Base-by-base conservation (phyloP, 208 protist species). In the Herpetomonas samuelpessoai region DNA sequence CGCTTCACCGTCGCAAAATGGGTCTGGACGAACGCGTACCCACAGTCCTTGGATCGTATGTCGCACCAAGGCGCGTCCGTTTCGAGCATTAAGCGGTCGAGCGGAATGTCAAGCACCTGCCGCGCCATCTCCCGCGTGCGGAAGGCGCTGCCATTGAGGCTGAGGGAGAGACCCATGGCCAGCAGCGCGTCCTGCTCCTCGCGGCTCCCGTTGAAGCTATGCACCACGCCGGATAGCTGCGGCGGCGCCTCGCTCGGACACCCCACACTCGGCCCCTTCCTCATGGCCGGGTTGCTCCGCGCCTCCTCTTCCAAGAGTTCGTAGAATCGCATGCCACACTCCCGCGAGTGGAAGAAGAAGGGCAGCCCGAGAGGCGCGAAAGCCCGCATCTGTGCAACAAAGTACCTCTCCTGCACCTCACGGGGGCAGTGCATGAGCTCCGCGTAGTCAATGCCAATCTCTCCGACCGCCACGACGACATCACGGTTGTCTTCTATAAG, bases 31-130 rank as follows among this genome's bases (percentile, higher is more conserved):
- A 84, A 88, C 10, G 60, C 26, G 22, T 73, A 75, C 47, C 84
- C 86, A 62, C 80, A 96, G 78, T 98, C 91, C 31, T 77, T 90
- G n/a, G 61, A 68, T 7, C 95, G 83, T 4, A 98, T 86, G 68
- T 97, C 93, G 65, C 96, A 98, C 87, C 91, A 98, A n/a, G 95
- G 95, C 19, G 92, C 88, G 68, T 98, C 95, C 0, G 96, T 98
- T 65, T 98, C 95, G 9, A 98, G 68, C 77, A 98, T 74, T 6
- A 98, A 48, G 2, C 86, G 69, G 27, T 92, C 67, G 6, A 86
- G 58, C 19, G 94, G 95, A 46, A 98, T 89, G 18, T 60, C 52
- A 35, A 72, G 44, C 3, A 94, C 74, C 27, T 96, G 90, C 12
- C 69, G 62, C 12, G 96, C 73, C 41, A 88, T 62, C 16, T 83